Evolutionary conservation across 305 asterid species (phyloP).

Genomic region (Fraxinus greggii): DNA sequence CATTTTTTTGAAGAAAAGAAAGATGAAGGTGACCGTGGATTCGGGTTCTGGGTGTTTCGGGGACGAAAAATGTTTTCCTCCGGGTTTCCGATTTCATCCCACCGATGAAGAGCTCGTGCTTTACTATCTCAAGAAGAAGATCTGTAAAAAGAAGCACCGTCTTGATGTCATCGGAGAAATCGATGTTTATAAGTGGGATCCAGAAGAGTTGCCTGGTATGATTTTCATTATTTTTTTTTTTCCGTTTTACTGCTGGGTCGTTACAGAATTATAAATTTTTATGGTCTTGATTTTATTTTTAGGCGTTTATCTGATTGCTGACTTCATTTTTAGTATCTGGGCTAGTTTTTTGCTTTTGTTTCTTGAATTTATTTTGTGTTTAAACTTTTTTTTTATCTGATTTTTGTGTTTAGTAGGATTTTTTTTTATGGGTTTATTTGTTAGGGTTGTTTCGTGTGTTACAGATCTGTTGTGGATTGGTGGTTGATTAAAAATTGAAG

Average conservation of each 20-base stretch:
- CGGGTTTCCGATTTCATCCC: conserved; percentile 91
- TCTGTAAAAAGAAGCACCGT: conserved; percentile 49
- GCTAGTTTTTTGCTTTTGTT: too few relatives aligned
- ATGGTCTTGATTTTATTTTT: conserved; percentile 4
- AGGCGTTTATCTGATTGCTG: conserved; percentile 17
- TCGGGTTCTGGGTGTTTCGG: conserved; percentile 28
- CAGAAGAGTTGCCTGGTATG: conserved; percentile 64
- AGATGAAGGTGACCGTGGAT: conserved; percentile 21
- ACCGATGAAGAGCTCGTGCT: conserved; percentile 87
- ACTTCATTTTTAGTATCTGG: background rate
- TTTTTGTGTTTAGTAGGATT: background rate
- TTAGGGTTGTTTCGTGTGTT: conserved; percentile 10
- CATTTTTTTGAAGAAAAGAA: background rate
- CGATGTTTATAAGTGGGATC: conserved; percentile 94
- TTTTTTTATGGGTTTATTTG: background rate
- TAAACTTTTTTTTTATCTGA: background rate
- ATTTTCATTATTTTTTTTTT: too few relatives aligned
- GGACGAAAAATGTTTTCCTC: conserved; percentile 43
- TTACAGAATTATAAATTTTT: background rate
- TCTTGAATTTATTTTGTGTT: background rate
- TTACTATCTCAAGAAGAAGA: conserved; percentile 80
- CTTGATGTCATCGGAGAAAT: conserved; percentile 70
- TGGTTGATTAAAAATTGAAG: conserved; percentile 20
- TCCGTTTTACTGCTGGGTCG: background rate
- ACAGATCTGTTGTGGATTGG: conserved; percentile 18